phyloP scores from a whole-genome alignment of 495 filamentous ascomycete genomes.

The Aspergillus heteromorphus region DNA sequence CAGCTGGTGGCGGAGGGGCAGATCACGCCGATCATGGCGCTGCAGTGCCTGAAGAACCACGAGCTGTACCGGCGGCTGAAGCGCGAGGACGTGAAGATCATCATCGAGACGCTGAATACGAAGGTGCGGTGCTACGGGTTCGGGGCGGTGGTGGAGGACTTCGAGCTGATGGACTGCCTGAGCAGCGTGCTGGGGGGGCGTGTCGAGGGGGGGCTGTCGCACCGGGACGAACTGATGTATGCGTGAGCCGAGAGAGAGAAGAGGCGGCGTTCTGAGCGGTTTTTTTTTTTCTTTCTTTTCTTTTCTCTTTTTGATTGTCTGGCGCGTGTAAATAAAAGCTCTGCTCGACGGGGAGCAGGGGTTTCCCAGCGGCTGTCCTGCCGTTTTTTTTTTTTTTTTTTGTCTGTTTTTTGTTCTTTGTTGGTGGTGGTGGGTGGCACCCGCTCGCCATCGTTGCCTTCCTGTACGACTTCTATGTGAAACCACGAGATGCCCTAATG shows the following conservation, averaged over 20 bases:
- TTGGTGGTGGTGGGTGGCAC: no score
- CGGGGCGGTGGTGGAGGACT: conserved; percentile 67
- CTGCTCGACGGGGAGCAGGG: conserved; percentile 13
- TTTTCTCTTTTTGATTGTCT: neutral
- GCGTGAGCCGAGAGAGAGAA: conserved; percentile 17
- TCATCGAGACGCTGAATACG: conserved; percentile 65
- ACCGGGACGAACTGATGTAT: conserved; percentile 35
- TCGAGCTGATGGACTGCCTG: conserved; percentile 83
- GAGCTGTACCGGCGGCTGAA: conserved; percentile 59
- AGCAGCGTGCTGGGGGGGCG: conserved; percentile 64
- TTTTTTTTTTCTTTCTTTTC: no score
- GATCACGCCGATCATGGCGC: conserved; percentile 95
- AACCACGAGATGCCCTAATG: neutral
- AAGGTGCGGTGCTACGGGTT: conserved; percentile 95
- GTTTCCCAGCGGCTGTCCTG: neutral
- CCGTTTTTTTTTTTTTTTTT: neutral
- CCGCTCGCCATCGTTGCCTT: no score
- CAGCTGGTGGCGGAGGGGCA: conserved; percentile 84
- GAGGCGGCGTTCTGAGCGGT: neutral
- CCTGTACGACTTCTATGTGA: neutral
- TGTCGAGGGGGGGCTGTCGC: conserved; percentile 39
- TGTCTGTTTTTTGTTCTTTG: neutral
- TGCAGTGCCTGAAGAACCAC: conserved; percentile 73
- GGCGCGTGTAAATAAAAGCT: conserved; percentile 11
- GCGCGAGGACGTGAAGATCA: conserved; percentile 61